Base-by-base conservation (phyloP, 2,329 filamentous ascomycete species). In the Microcyclospora pomicola region DNA sequence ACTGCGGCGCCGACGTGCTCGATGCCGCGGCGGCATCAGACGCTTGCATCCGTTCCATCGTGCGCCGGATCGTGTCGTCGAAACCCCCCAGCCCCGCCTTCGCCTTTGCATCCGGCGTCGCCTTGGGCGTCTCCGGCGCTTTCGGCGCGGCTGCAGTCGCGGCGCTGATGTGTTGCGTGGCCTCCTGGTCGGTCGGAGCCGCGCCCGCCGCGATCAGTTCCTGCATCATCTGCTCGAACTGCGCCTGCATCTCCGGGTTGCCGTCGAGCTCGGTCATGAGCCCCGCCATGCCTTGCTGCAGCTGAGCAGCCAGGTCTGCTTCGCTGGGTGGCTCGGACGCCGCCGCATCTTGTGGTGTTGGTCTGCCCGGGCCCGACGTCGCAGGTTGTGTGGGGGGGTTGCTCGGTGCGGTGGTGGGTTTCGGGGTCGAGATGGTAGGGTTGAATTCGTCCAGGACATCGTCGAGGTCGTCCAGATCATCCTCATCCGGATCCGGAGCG, bases 41-140 rank as follows among this genome's bases (percentile, higher is more conserved):
- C 27, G 75, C 75, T 53, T 92, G 82, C 85, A 98, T 94, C 35
- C 91, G 81, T 62, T 92, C 84, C 82, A 98, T 95, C 0, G 91
- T 96, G 50, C 77, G 77, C 42, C 81, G 78, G 51, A 98, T 96
- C 0, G 84, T 93, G 42, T 94, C 86, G 55, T 92, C 85, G 60
- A 98, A 98, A 1, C 78, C 75, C 12, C 28, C 32, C 16, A 12
- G 11, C n/a, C 10, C 19, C 34, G 11, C 11, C 11, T 9, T 9
- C 14, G 10, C 15, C 38, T 42, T 40, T 19, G 40, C 43, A 28
- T 31, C 34, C 3, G 28, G 16, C 4, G 38, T 32, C 14, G 36
- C 10, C 16, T 42, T 47, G 2, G 39, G 33, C 9, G 48, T 41
- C 5, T 58, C 46, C 1, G 40, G 36, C 33, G 37, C 37, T 27